Evolutionary conservation across 768 basidiomycete genomes (phyloP).

Genomic region (Pleurotus tuoliensis): DNA sequence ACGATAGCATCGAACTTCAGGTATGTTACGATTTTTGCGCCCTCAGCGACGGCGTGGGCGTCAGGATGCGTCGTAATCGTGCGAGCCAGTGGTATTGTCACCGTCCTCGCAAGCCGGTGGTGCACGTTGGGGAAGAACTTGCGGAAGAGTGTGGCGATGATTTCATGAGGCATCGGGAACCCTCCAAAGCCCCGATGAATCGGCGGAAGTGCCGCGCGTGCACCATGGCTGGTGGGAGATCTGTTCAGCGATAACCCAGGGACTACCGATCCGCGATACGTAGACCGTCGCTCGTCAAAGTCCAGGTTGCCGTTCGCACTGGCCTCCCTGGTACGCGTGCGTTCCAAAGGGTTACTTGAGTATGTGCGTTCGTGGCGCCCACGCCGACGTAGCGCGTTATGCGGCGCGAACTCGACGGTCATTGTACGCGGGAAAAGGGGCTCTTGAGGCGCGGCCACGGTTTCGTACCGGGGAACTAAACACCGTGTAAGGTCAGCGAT

Average conservation of each 20-base stretch:
- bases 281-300: conserved; percentile 18
- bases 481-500: neutral
- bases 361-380: conserved; percentile 16
- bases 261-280: conserved; percentile 14
- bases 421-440: conserved; percentile 27
- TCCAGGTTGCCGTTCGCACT: too few relatives aligned
- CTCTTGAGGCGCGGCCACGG: conserved; percentile 3
- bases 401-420: conserved; percentile 51
- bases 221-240: conserved; percentile 15
- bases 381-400: conserved; percentile 18
- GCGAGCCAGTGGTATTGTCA: conserved; percentile 73
- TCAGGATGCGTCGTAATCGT: conserved; percentile 48
- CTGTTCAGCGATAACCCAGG: conserved; percentile 16
- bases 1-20: conserved; percentile 83
- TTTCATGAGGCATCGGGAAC: conserved; percentile 66
- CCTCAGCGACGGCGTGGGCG: conserved; percentile 31
- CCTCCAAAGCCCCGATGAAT: conserved; percentile 61
- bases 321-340: neutral
- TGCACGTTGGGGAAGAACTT: conserved; percentile 62
- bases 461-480: conserved; percentile 3
- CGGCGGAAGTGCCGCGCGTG: conserved; percentile 17
- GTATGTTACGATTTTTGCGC: conserved; percentile 65
- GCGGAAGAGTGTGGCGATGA: conserved; percentile 46
- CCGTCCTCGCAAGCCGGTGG: conserved; percentile 55
- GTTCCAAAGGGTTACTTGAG: conserved; percentile 5